Base-by-base conservation (phyloP, 2,329 filamentous ascomycete species). In the Colletotrichum truncatum region DNA sequence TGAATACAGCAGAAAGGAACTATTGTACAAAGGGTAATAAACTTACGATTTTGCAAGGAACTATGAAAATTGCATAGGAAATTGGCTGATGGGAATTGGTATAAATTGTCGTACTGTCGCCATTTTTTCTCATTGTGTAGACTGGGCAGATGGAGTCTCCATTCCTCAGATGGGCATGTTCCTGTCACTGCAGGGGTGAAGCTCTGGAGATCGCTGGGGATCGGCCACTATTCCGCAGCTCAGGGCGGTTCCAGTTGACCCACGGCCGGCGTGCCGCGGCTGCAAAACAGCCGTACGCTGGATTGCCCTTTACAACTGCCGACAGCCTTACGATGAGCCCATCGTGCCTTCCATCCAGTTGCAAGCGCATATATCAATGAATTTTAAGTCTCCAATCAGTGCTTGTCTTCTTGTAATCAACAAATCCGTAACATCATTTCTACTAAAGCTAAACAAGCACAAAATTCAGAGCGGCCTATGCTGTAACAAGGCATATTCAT, bases 121-220 rank as follows among this genome's bases (percentile, higher is more conserved):
- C 26, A 28, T 46, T 55, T 48, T 48, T 21, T n/a, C n/a, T n/a
- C n/a, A n/a, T n/a, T n/a, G n/a, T n/a, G n/a, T n/a, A n/a, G 32
- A 46, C 11, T 6, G 46, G 49, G 18, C 30, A 26, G 49, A 51
- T 43, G 49, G 58, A 28, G 58, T 36, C 34, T 23, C 41, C 21
- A 23, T 62, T 46, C 41, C 51, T 66, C 38, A 56, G 51, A 51
- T 56, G 34, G 49, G 30, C 49, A 41, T 56, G 57, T 43, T 63
- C 43, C 49, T 51, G 39, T 36, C 26, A 48, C 34, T 65, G 51
- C 63, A 66, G 57, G 63, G 63, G 57, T 66, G 43, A 66, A 63
- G 58, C 63, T 66, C 51, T 63, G 51, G 43, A 55, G 57, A 66
- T 63, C 36, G 41, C 49, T 56, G 36, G 43, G 62, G 57, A 56